Percentiles rank a stretch among this genome's conserved stretches.
phyloP scores from a whole-genome alignment of 805 yeast genomes.

The Ogataea henricii region DNA sequence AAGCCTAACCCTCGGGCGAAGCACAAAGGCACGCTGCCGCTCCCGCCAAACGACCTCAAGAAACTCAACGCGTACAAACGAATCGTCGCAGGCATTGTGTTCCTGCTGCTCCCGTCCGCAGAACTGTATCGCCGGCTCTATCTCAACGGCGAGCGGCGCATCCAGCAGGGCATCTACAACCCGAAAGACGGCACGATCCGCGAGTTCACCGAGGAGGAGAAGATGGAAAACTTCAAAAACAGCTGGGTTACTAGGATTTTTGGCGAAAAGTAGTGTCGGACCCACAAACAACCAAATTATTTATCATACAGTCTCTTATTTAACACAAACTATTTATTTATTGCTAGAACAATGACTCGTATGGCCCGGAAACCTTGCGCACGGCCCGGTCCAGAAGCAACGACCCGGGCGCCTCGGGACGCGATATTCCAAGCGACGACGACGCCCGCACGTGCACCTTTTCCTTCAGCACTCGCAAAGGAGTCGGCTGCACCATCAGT shows the following conservation, averaged over 20 bases:
- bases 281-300: neutral
- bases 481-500: constrained; percentile 23
- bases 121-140: constrained; percentile 38
- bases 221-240: constrained; percentile 36
- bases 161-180: constrained; percentile 47
- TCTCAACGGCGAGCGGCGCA: constrained; percentile 43
- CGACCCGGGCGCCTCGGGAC: constrained; percentile 1
- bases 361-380: constrained; percentile 15
- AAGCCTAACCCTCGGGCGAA: constrained; percentile 6
- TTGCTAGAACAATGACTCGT: constrained; percentile 32
- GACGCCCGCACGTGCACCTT: constrained; percentile 25
- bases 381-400: constrained; percentile 8
- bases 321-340: neutral
- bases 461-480: constrained; percentile 23
- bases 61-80: constrained; percentile 32
- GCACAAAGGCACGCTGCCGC: constrained; percentile 9
- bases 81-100: constrained; percentile 34
- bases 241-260: constrained; percentile 44
- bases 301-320: neutral
- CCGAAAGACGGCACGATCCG: constrained; percentile 47
- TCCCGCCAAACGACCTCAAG: constrained; percentile 17
- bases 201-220: constrained; percentile 46
- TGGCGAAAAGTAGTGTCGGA: constrained; percentile 38
- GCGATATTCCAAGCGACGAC: constrained; percentile 21
- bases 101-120: constrained; percentile 31